Evolutionary conservation across 495 filamentous ascomycete genomes (phyloP).

Genomic region (Xylaria longipes): DNA sequence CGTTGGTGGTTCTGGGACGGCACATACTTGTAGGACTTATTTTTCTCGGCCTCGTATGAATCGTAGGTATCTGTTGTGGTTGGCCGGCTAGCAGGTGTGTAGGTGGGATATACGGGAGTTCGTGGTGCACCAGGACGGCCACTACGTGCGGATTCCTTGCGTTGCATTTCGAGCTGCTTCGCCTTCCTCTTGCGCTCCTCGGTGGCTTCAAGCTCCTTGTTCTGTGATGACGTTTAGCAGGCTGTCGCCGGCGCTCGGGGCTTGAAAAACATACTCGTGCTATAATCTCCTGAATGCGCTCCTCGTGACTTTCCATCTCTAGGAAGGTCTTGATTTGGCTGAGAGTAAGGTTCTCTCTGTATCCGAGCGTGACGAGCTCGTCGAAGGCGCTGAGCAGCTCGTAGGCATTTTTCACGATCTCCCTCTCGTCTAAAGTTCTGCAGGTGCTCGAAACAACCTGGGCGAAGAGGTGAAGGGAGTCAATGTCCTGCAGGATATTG

Average conservation of each 20-base stretch:
- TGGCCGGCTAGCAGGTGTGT: slow-evolving; percentile 79
- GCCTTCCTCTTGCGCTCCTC: slow-evolving; percentile 98
- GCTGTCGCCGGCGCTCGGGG: background rate
- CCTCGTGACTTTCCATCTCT: slow-evolving; percentile 99
- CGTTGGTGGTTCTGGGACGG: background rate
- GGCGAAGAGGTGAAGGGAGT: slow-evolving; percentile 94
- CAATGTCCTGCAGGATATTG: slow-evolving; percentile 98
- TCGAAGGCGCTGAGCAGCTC: slow-evolving; percentile 96
- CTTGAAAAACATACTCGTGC: slow-evolving; percentile 67
- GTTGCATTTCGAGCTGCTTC: slow-evolving; percentile 97
- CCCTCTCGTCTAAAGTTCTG: slow-evolving; percentile 92
- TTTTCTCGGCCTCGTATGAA: slow-evolving; percentile 94
- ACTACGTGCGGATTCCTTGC: slow-evolving; percentile 78
- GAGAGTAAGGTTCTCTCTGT: slow-evolving; percentile 92
- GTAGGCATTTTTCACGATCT: slow-evolving; percentile 92
- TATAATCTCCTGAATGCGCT: slow-evolving; percentile 97
- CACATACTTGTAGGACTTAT: slow-evolving; percentile 78
- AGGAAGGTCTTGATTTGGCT: slow-evolving; percentile 98
- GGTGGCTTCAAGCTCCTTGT: slow-evolving; percentile 97
- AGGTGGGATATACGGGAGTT: slow-evolving; percentile 83
- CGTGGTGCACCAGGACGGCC: slow-evolving; percentile 64
- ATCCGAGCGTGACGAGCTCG: slow-evolving; percentile 92
- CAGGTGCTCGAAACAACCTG: slow-evolving; percentile 96
- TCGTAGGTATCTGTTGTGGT: slow-evolving; percentile 83
- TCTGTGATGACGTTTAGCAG: slow-evolving; percentile 60